Conservation (phyloP, 2,329 filamentous ascomycete species). For the Curvularia sp. region DNA sequence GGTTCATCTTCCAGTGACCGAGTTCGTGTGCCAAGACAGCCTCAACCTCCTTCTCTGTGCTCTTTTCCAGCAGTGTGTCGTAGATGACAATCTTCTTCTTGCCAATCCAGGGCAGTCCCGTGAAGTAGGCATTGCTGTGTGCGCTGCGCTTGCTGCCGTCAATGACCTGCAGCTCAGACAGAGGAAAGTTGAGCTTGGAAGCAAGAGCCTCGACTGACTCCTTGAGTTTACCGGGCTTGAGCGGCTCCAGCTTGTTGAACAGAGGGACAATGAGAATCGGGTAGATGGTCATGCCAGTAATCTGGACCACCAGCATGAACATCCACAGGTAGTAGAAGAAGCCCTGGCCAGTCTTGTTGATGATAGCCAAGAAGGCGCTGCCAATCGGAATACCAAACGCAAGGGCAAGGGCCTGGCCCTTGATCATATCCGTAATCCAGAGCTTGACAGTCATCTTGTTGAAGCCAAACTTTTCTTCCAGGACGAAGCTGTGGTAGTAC, state of each 20-base stretch:
- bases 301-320: conserved; percentile 86
- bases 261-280: conserved; percentile 91
- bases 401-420: conserved; percentile 82
- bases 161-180: conserved; percentile 93
- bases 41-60: conserved; percentile 87
- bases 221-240: conserved; percentile 88
- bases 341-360: conserved; percentile 88
- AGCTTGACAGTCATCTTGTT: conserved; percentile 95
- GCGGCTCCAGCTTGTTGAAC: conserved; percentile 97
- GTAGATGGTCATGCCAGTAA: conserved; percentile 96
- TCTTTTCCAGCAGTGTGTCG: conserved; percentile 96
- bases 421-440: conserved; percentile 89
- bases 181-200: conserved; percentile 84
- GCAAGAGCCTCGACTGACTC: conserved; percentile 85
- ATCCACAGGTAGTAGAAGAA: conserved; percentile 99
- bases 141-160: conserved; percentile 88
- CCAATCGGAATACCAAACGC: conserved; percentile 86
- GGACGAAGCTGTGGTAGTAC: conserved; percentile 92
- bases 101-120: conserved; percentile 82
- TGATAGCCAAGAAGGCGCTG: conserved; percentile 89
- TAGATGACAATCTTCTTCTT: conserved; percentile 99
- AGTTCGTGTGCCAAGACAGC: conserved; percentile 95
- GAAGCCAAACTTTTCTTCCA: conserved; percentile 97
- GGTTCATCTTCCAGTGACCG: conserved; percentile 94
- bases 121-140: conserved; percentile 95